Percentiles rank a stretch among this genome's conserved stretches.
phyloP scores from a whole-genome alignment of 1,284 basidiomycete genomes.

The Tausonia pullulans region DNA sequence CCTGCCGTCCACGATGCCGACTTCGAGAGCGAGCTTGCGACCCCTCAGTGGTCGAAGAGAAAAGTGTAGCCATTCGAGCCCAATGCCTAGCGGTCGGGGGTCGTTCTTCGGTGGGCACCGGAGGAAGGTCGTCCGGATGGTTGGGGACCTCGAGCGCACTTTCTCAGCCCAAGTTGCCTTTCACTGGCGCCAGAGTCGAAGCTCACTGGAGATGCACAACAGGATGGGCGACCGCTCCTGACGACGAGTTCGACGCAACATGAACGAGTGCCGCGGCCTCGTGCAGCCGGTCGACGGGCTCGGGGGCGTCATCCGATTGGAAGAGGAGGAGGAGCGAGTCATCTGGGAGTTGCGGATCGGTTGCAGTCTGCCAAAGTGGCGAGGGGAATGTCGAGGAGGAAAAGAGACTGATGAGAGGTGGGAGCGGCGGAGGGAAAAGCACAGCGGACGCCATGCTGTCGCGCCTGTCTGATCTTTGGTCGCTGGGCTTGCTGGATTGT shows the following conservation, averaged over 20 bases:
- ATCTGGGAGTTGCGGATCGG: constrained; percentile 4
- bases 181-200: background rate
- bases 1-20: constrained; percentile 1
- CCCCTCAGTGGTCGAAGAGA: background rate
- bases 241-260: background rate
- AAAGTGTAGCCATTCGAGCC: constrained; percentile 1
- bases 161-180: too few relatives aligned
- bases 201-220: background rate
- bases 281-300: background rate
- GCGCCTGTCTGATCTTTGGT: background rate
- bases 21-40: background rate
- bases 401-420: constrained; percentile 8
- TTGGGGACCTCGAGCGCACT: background rate
- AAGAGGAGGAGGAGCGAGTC: constrained; percentile 8
- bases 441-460: background rate
- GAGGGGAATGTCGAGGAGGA: constrained; percentile 11
- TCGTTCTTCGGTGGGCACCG: background rate
- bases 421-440: background rate
- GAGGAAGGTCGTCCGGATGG: background rate
- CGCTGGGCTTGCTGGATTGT: background rate
- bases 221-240: background rate
- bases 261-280: background rate
- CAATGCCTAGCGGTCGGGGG: background rate
- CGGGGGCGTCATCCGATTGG: background rate
- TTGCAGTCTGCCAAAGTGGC: background rate